Evolutionary conservation across 2,329 filamentous ascomycete genomes (phyloP), one percentile per base, ranked within the genome.

Genomic region (Xylariaceae sp.): DNA sequence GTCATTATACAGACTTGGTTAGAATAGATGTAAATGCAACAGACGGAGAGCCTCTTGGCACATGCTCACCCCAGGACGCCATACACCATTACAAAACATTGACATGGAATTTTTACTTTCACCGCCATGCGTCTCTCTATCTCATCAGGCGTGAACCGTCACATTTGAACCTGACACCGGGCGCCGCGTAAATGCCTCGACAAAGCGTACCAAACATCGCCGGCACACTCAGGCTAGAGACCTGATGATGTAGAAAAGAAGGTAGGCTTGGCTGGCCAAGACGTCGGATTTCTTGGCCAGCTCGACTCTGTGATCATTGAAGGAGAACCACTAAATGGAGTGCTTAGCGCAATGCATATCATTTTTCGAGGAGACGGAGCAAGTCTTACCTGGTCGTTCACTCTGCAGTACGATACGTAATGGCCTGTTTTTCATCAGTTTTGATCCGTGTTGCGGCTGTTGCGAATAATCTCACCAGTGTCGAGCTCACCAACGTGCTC

Each of bases 401-500:
- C 87, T 43, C 90, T 78, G 54, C 89, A 91, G 69, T 95, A 97
- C n/a, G 87, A 89, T 51, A 92, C 85, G 65, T 96, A 97, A 67
- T 97, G 91, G 14, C 92, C 73, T 74, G 45, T 14, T 16, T n/a
- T 38, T 39, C 42, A 22, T 48, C 47, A 42, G 43, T 16, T 14
- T 17, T 31, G 22, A 13, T 2, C 10, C 16, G 13, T 17, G 31
- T 1, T 44, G 22, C 12, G 11, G 10, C 3, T n/a, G 38, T n/a
- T 13, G 36, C 34, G 16, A 57, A 65, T 57, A 28, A 7, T 28
- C 22, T 28, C 58, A 73, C 72, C 93, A 1, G 90, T 91, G 63
- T 97, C 91, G 51, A 97, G 88, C 69, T 93, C 90, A 47, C 93
- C 93, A 54, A 95, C 89, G 66, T 97, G 93, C 38, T 96, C 92